These are phyloP conservation scores for Lichina pygmaea DNA, from an alignment of 495 filamentous ascomycete species.

Conservation along the genomic window DNA sequence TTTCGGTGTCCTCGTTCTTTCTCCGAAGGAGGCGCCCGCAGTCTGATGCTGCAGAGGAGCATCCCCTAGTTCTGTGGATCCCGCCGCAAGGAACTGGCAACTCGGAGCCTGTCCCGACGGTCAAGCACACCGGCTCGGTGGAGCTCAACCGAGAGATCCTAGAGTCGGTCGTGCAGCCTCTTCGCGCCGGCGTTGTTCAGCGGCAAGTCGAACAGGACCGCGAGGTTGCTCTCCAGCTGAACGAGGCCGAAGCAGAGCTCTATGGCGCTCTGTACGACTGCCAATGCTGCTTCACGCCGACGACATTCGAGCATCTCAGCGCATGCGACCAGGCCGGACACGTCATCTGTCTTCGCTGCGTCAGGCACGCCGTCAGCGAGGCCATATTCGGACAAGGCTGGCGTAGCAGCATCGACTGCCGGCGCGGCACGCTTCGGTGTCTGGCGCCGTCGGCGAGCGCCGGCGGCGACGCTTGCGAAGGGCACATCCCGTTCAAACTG, in stretches of 20 bases:
- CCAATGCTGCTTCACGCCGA: conserved; percentile 62
- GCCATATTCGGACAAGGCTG: conserved; percentile 83
- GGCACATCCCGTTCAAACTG: conserved; percentile 36
- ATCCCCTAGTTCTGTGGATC: conserved; percentile 40
- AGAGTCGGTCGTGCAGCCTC: conserved; percentile 33
- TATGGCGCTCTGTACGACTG: conserved; percentile 57
- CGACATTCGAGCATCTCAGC: conserved; percentile 56
- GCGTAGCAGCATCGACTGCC: conserved; percentile 47
- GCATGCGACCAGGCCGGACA: conserved; percentile 44
- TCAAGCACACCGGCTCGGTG: conserved; percentile 43
- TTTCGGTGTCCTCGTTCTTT: conserved; percentile 47
- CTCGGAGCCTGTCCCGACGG: conserved; percentile 22
- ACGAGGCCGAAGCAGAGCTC: conserved; percentile 47
- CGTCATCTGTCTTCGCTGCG: conserved; percentile 65
- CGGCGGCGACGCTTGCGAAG: conserved; percentile 25
- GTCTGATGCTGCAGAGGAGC: conserved; percentile 24
- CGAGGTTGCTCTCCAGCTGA: conserved; percentile 34
- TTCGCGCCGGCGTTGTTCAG: conserved; percentile 22
- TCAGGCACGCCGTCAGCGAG: conserved; percentile 51
- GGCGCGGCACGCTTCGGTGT: conserved; percentile 48
- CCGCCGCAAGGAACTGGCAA: conserved; percentile 18
- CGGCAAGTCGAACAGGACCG: conserved; percentile 37
- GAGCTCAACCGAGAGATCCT: conserved; percentile 66
- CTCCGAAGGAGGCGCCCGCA: conserved; percentile 33
- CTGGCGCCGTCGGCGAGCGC: conserved; percentile 38